Base-by-base conservation (phyloP, 345 rosid species). In the Garcia nutans region DNA sequence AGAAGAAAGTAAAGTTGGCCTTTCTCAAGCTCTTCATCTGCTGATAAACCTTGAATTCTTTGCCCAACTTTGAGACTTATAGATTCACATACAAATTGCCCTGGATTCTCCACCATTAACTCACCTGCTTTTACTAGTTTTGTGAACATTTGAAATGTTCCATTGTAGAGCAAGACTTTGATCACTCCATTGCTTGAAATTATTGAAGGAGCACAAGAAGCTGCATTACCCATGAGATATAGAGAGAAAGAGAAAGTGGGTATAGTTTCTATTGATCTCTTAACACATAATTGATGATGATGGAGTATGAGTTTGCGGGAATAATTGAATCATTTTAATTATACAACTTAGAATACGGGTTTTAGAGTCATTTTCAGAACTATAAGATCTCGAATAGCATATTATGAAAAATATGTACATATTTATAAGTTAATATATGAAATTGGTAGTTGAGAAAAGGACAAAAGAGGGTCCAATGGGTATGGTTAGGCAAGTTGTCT, bases 1-100 rank as follows among this genome's bases (percentile, higher is more conserved):
- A 89, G 86, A 63, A 87, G 72, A 74, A 89, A 89, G 81, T 89
- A 89, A 66, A 87, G 47, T 10, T 66, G 78, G 22, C 84, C 83
- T 28, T 73, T 70, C 76, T 83, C 79, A 0, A 89, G 86, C 58
- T 82, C 81, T 68, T 87, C 86, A 59, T 89, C 91, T 0, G 89
- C 87, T 0, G 73, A 70, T 9, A 89, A 62, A 10, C 91, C 89
- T 0, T 71, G 81, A 23, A 87, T 70, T 31, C 93, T 74, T 24
- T 68, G 80, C 0, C 89, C 89, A 0, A 85, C 85, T 44, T 69
- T 76, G 15, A 89, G 81, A 66, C 75, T 60, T 50, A 50, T 61
- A 7, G 86, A 85, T 31, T 82, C 83, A 33, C 93, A 89, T 11
- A 89, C 76, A 55, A 87, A 89, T 0, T 81, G 68, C 3, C 85